phyloP scores from a whole-genome alignment of 176 grass and related monocot genomes.

The Themeda triandra region DNA sequence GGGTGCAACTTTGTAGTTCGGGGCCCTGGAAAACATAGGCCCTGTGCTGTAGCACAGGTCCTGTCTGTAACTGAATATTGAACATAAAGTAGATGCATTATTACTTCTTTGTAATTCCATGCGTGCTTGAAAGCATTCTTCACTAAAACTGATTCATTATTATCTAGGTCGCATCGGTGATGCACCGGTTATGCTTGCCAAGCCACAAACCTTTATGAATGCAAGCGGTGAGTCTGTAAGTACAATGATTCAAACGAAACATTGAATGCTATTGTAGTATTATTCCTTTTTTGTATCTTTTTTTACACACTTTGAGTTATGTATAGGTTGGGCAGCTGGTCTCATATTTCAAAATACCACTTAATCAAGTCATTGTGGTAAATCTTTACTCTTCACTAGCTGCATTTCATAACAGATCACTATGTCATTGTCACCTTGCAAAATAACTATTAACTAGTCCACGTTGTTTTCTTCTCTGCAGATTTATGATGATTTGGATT shows the following conservation, averaged over 20 bases:
- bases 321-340: conserved; percentile 76
- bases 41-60: neutral
- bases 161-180: conserved; percentile 73
- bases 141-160: neutral
- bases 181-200: conserved; percentile 75
- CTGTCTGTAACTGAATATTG: conserved; percentile 1
- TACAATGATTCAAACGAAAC: conserved; percentile 35
- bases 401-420: neutral
- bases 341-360: conserved; percentile 92
- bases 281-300: neutral
- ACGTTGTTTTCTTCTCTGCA: conserved; percentile 35
- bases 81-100: neutral
- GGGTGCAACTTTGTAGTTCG: neutral
- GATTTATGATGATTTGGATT: conserved; percentile 96
- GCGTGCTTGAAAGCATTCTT: neutral
- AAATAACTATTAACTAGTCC: neutral
- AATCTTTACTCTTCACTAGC: conserved; percentile 3
- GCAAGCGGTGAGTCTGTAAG: conserved; percentile 99
- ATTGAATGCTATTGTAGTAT: conserved; percentile 1
- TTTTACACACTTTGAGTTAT: neutral
- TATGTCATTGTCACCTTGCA: neutral
- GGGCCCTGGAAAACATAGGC: neutral
- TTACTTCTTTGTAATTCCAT: conserved; percentile 4
- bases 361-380: conserved; percentile 92
- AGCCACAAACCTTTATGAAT: conserved; percentile 99